Evolutionary conservation across 2,329 filamentous ascomycete species (phyloP).

Genomic region (Endoconidiophora polonica): DNA sequence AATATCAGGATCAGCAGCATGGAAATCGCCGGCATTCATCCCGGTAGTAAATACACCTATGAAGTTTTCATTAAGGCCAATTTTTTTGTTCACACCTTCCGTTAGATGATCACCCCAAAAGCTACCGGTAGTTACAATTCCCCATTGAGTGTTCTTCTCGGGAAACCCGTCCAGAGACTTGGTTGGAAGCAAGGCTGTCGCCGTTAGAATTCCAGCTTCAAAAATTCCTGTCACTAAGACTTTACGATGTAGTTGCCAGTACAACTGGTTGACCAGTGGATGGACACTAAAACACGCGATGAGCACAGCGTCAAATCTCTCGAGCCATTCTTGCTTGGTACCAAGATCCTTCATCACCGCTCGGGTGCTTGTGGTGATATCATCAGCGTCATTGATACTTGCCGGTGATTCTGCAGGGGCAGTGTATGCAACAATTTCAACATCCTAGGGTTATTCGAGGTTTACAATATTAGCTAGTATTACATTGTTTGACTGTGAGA

Average conservation of each 20-base stretch:
- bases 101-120: conserved; percentile 65
- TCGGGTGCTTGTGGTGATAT: conserved; percentile 45
- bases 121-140: conserved; percentile 74
- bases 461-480: neutral
- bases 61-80: conserved; percentile 46
- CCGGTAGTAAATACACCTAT: conserved; percentile 72
- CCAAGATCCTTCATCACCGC: conserved; percentile 40
- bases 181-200: conserved; percentile 32
- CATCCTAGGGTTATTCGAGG: neutral
- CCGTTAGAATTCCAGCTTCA: conserved; percentile 57
- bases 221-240: conserved; percentile 66
- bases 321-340: neutral
- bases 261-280: conserved; percentile 30
- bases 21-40: conserved; percentile 62
- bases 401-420: conserved; percentile 26
- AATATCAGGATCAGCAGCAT: conserved; percentile 47
- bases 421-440: neutral
- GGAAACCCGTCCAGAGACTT: too few relatives aligned
- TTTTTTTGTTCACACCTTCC: conserved; percentile 44
- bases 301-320: conserved; percentile 54
- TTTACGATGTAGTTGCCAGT: conserved; percentile 5
- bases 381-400: conserved; percentile 62
- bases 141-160: conserved; percentile 34
- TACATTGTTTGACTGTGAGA: neutral
- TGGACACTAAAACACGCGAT: conserved; percentile 83